Evolutionary conservation across 1,284 basidiomycete species (phyloP), one percentile per base, ranked within the genome.

Genomic region (Malassezia equina): DNA sequence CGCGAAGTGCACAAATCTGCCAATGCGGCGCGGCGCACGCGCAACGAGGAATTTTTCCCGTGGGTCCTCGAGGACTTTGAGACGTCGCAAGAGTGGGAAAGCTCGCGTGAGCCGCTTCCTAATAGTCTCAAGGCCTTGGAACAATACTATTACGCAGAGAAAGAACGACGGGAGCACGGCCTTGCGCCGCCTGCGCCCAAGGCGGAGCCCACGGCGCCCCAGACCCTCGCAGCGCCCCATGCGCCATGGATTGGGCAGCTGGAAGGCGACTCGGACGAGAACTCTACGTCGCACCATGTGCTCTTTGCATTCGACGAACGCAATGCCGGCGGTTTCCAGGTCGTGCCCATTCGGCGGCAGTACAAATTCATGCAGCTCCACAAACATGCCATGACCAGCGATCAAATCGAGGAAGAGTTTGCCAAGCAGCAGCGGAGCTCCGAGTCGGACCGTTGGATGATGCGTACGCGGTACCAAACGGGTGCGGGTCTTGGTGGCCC

Each of bases 1-100:
- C 51, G 67, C 19, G 70, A 74, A 52, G 63, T 74, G 32, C 65
- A 72, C 62, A 71, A 72, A 52, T 64, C 68, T 3, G 64, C 68
- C 25, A 64, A 67, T 31, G 60, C 62, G 24, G 63, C 67, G 15
- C 58, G 71, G 23, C 65, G 62, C 42, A 69, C 67, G 15, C 65
- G 66, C 53, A 71, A 72, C 47, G 61, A 71, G 34, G 71, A 74
- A 43, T 59, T 62, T 33, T 64, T 67, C 24, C 71, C 71, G 1
- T 74, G 71, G 71, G 66, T 74, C 2, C 62, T 74, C 8, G 71
- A 74, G 47, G 71, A 74, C 29, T 71, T 67, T 46, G 70, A 74
- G 43, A 74, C 71, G 15, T 50, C 51, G 9, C 59, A 69, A 36
- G 64, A 71, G 24, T 74, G 71, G 71, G 70, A 72, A 44, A 65